Conservation (phyloP, 257 asterid species). For the Ligustrum vulgare region DNA sequence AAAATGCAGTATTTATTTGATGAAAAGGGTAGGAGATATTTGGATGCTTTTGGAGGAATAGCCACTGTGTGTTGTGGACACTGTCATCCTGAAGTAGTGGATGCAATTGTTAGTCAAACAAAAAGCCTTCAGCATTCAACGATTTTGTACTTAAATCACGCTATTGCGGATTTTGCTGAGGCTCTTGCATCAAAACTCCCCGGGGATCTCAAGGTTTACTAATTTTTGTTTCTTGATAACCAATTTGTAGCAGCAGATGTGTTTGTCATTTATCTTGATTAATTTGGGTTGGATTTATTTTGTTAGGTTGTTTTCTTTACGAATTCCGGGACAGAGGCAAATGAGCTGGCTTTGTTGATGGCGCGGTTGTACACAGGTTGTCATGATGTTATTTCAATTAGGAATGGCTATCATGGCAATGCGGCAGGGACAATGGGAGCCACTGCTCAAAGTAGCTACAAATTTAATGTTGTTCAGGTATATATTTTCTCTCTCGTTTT, state of each 20-base stretch:
- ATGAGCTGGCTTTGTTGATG: conserved; percentile 90
- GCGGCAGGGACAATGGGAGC: conserved; percentile 85
- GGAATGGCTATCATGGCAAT: conserved; percentile 95
- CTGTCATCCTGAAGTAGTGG: conserved; percentile 91
- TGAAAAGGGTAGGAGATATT: conserved; percentile 71
- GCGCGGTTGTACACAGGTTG: conserved; percentile 68
- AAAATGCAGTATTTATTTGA: conserved; percentile 93
- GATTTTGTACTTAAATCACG: conserved; percentile 68
- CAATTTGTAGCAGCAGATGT: not conserved
- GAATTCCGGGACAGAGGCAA: conserved; percentile 95
- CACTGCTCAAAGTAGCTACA: conserved; percentile 82
- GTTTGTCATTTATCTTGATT: not conserved
- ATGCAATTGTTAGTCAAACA: conserved; percentile 71
- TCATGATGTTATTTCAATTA: conserved; percentile 72
- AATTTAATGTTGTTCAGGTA: conserved; percentile 92
- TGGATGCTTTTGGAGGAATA: conserved; percentile 92
- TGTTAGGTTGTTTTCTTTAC: conserved; percentile 84
- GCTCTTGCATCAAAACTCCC: conserved; percentile 79
- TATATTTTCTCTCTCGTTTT: not conserved
- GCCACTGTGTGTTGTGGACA: conserved; percentile 92
- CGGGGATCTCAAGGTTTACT: conserved; percentile 79
- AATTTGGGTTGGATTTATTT: not conserved
- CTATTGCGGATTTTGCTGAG: conserved; percentile 83
- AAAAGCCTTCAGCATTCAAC: conserved; percentile 85
- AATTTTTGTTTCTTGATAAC: not conserved